Base-by-base conservation (phyloP, 306 rosid species). In the Quercus glauca region DNA sequence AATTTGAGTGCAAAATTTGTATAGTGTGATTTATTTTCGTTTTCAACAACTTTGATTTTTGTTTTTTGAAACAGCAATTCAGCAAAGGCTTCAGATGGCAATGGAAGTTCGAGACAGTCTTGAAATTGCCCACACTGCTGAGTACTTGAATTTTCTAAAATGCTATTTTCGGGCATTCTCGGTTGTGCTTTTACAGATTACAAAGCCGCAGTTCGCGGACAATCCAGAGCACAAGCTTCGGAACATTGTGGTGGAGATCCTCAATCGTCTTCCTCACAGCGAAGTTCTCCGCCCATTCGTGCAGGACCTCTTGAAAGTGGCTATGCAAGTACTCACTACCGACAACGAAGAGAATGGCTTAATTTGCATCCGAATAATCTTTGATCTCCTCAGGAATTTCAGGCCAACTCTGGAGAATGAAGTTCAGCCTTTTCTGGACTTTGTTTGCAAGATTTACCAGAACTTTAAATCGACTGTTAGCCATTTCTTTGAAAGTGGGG, bases 61-160 rank as follows among this genome's bases (percentile, higher is more conserved):
- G 10, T 31, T 49, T 7, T 68, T 12, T 53, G 74, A 55, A 85
- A 76, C 92, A 95, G 99, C 86, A 1, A 88, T 91, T 74, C 97
- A 86, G 81, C 63, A 73, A 25, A 90, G 99, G 88, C 86, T 93
- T 87, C 97, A 88, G 86, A 91, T 96, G 98, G 98, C 91, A 55
- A 91, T 91, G 98, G 99, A 96, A 79, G 98, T 96, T 69, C 86
- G 99, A 84, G 99, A 93, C 83, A 93, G 99, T 77, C 96, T 96
- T 23, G 99, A 96, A 89, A 91, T 96, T 71, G 97, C 97, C 19
- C 99, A 96, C 83, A 96, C 99, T 3, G 96, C 99, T 0, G 99
- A 96, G 89, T 96, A 93, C 82, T 87, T 93, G 89, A 96, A 96
- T 84, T 96, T 96, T 81, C 88, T 96, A 3, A 96, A 87, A 83